Conservation (phyloP, 768 basidiomycete genomes). For the Harrya chromipes region DNA sequence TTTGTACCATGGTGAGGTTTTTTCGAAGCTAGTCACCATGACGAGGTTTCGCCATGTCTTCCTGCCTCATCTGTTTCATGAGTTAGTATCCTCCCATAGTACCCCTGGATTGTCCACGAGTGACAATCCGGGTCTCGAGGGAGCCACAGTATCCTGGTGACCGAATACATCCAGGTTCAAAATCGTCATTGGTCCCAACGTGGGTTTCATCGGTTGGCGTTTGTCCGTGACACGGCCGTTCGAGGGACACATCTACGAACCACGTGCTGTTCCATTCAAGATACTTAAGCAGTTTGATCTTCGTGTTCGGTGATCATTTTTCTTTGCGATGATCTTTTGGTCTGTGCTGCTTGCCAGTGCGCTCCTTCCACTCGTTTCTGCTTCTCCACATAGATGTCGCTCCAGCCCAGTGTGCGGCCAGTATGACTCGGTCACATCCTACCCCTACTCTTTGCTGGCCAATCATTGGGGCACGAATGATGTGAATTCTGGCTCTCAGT, state of each 20-base stretch:
- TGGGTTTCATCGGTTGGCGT: no score
- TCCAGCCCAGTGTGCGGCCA: constrained; percentile 36
- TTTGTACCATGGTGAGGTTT: neutral
- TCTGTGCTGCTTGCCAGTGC: constrained; percentile 6
- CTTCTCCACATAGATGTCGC: constrained; percentile 1
- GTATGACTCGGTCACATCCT: constrained; percentile 47
- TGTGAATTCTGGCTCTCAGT: constrained; percentile 49
- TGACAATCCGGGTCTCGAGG: no score
- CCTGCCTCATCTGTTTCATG: no score
- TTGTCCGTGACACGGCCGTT: no score
- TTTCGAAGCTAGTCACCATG: neutral
- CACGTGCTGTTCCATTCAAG: no score
- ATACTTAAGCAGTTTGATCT: constrained; percentile 12
- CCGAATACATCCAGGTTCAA: no score
- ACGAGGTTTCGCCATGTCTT: neutral
- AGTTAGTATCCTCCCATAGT: no score
- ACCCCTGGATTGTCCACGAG: no score
- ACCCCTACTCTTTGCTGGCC: constrained; percentile 46
- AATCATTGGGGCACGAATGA: constrained; percentile 44
- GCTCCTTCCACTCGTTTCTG: constrained; percentile 22
- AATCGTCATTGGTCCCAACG: no score
- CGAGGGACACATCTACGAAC: neutral
- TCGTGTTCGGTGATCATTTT: neutral
- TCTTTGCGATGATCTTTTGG: constrained; percentile 11
- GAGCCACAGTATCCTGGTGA: no score